Evolutionary conservation across 306 rosid species (phyloP).

Genomic region (Acacia confusa): DNA sequence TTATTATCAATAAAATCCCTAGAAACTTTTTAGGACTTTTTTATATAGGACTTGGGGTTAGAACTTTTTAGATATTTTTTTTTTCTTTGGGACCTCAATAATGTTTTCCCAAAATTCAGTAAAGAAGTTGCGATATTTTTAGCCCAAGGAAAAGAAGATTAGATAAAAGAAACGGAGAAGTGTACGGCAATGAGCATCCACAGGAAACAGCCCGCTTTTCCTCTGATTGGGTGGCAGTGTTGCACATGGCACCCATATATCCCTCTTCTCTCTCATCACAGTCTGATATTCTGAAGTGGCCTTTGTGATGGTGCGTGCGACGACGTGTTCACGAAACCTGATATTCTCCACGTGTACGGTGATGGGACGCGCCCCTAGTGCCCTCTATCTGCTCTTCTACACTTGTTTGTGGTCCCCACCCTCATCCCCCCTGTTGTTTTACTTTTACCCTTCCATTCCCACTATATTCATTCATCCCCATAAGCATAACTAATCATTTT

Average conservation of each 20-base stretch:
- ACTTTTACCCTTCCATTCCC: background rate
- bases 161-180: background rate
- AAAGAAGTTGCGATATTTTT: no score
- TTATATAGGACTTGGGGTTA: no score
- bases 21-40: no score
- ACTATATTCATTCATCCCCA: background rate
- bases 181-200: background rate
- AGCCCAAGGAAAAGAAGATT: background rate
- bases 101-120: no score
- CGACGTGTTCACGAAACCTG: constrained; percentile 21
- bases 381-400: background rate
- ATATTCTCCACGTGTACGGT: constrained; percentile 59
- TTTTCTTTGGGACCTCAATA: no score
- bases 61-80: no score
- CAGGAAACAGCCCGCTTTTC: constrained; percentile 26
- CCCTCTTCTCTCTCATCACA: background rate
- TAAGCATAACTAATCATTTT: background rate
- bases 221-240: constrained; percentile 33
- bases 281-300: constrained; percentile 27
- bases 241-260: constrained; percentile 48
- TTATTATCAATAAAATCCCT: no score
- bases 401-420: background rate
- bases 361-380: background rate
- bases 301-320: constrained; percentile 39
- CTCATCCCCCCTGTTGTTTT: background rate